These are phyloP conservation scores for Pichia sp. DNA, from an alignment of 1,139 yeast genomes.

Conservation along the genomic window DNA sequence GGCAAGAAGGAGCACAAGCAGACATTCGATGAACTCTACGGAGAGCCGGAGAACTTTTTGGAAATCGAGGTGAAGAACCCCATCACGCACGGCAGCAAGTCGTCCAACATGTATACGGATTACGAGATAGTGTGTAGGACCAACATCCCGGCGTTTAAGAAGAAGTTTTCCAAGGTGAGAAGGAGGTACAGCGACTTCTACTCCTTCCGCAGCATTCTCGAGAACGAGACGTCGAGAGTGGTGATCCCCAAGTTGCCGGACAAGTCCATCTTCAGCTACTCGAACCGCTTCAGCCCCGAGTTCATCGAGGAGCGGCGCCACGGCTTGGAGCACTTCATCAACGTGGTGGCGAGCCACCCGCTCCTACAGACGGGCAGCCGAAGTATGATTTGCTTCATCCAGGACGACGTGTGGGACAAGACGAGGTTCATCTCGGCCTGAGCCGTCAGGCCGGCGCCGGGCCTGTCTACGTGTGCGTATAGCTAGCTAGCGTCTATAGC, in stretches of 20 bases:
- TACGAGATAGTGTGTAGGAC: slow-evolving; percentile 86
- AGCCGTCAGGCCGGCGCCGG: too few relatives aligned
- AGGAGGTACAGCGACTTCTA: slow-evolving; percentile 91
- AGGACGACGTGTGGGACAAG: slow-evolving; percentile 79
- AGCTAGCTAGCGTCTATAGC: too few relatives aligned
- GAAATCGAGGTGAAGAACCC: slow-evolving; percentile 87
- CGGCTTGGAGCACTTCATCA: slow-evolving; percentile 78
- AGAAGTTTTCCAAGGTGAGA: slow-evolving; percentile 63
- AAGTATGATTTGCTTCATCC: slow-evolving; percentile 77
- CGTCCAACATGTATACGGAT: slow-evolving; percentile 69
- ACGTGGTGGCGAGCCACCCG: slow-evolving; percentile 89
- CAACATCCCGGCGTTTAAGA: slow-evolving; percentile 80
- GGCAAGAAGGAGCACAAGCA: slow-evolving; percentile 40
- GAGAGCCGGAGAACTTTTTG: slow-evolving; percentile 90
- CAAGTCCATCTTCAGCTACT: slow-evolving; percentile 56
- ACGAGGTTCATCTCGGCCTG: slow-evolving; percentile 3
- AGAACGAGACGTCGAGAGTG: slow-evolving; percentile 45
- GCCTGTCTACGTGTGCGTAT: too few relatives aligned
- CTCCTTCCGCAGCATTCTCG: slow-evolving; percentile 67
- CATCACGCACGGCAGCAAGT: slow-evolving; percentile 65
- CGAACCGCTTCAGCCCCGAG: slow-evolving; percentile 73
- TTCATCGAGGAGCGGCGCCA: slow-evolving; percentile 79
- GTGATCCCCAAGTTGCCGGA: slow-evolving; percentile 88
- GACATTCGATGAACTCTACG: slow-evolving; percentile 78
- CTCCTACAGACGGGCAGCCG: slow-evolving; percentile 86